Conservation (phyloP, 176 grass and related monocot genomes). For the Raddia guianensis region DNA sequence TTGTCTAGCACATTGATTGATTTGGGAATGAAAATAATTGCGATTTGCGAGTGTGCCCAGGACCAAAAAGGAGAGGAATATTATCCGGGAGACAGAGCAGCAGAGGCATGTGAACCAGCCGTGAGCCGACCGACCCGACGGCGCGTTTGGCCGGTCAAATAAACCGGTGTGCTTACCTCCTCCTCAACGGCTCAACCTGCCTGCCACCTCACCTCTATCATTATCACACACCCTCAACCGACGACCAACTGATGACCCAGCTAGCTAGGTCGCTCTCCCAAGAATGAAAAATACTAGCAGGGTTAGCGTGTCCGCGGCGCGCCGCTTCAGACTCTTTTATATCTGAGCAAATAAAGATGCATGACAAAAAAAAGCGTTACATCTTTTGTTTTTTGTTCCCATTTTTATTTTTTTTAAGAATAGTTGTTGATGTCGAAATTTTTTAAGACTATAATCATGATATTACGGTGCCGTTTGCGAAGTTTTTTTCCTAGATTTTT, state of each 20-base stretch:
- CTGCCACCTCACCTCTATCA: neutral
- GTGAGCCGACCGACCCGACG: conserved; percentile 34
- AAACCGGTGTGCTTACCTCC: conserved; percentile 34
- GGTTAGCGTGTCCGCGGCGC: no score
- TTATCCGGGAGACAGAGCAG: neutral
- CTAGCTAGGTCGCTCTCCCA: neutral
- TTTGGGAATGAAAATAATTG: neutral
- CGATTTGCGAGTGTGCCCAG: neutral
- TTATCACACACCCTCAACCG: neutral
- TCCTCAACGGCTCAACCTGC: neutral
- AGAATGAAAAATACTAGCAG: no score
- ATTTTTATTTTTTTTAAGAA: no score
- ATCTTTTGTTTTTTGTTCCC: no score
- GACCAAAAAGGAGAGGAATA: neutral
- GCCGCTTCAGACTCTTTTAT: no score
- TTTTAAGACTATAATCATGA: no score
- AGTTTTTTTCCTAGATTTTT: no score
- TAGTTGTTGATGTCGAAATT: no score
- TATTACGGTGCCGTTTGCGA: no score
- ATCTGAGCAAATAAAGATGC: no score
- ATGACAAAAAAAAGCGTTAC: no score
- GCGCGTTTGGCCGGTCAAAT: conserved; percentile 39
- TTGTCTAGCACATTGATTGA: neutral
- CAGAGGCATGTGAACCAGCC: conserved; percentile 1
- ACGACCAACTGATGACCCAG: neutral